A percentile compares a stretch with the other conserved stretches of the same genome.
Evolutionary conservation across 768 basidiomycete species (phyloP).

Genomic region (Phanerochaete sordida): DNA sequence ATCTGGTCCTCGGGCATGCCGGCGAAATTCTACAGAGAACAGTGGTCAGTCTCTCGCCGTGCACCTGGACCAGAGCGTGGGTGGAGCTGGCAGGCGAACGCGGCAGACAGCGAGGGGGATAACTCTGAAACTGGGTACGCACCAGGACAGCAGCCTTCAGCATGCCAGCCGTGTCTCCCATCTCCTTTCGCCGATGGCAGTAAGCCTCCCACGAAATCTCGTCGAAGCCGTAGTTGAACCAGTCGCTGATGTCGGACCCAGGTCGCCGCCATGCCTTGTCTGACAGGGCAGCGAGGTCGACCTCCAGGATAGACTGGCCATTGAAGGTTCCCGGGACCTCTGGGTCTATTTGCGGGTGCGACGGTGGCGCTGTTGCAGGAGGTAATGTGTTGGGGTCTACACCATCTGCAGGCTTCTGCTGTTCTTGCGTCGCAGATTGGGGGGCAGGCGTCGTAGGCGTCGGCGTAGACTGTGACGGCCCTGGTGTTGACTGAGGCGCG

Average conservation of each 20-base stretch:
- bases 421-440: constrained; percentile 7
- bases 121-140: constrained; percentile 32
- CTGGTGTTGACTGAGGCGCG: constrained; percentile 20
- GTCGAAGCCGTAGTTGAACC: constrained; percentile 99
- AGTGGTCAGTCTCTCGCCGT: constrained; percentile 5
- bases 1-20: constrained; percentile 83
- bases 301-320: constrained; percentile 78
- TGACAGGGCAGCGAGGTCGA: constrained; percentile 68
- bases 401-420: constrained; percentile 35
- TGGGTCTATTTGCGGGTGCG: constrained; percentile 77
- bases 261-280: constrained; percentile 92
- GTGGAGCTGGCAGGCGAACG: neutral
- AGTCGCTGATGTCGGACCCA: constrained; percentile 92
- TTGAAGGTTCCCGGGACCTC: constrained; percentile 61
- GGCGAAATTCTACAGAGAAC: constrained; percentile 59
- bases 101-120: neutral
- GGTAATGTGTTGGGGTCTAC: constrained; percentile 66
- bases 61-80: neutral
- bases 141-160: constrained; percentile 84
- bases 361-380: constrained; percentile 65
- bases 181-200: constrained; percentile 76
- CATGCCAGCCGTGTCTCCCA: constrained; percentile 75
- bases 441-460: neutral
- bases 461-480: neutral
- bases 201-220: constrained; percentile 95